Evolutionary conservation across 768 basidiomycete species (phyloP).

Genomic region (Russula emetica): DNA sequence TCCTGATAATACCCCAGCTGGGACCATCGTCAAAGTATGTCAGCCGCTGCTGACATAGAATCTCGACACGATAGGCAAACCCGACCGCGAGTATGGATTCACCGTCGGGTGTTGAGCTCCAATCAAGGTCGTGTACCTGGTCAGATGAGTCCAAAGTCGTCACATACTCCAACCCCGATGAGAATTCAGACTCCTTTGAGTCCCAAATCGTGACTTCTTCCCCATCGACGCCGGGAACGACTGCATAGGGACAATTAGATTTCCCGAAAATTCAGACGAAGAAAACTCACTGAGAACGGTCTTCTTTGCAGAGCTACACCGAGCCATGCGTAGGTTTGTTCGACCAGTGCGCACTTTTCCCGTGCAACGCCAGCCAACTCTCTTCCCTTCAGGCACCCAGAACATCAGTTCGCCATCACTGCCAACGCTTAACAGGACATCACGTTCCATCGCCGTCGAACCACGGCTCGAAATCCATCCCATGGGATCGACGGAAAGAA

Average conservation of each 20-base stretch:
- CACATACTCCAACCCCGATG: slow-evolving; percentile 79
- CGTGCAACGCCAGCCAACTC: slow-evolving; percentile 55
- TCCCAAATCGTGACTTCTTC: slow-evolving; percentile 95
- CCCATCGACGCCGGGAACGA: slow-evolving; percentile 54
- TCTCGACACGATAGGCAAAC: slow-evolving; percentile 68
- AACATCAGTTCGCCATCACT: slow-evolving; percentile 77
- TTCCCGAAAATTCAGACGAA: not conserved
- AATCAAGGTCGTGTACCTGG: slow-evolving; percentile 78
- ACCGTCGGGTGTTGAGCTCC: slow-evolving; percentile 86
- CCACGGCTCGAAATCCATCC: slow-evolving; percentile 52
- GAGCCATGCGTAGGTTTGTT: slow-evolving; percentile 59
- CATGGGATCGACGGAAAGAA: slow-evolving; percentile 85
- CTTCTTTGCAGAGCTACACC: slow-evolving; percentile 90
- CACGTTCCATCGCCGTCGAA: slow-evolving; percentile 43
- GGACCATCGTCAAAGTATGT: slow-evolving; percentile 83
- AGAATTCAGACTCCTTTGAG: slow-evolving; percentile 89
- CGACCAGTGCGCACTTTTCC: slow-evolving; percentile 72
- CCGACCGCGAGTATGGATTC: slow-evolving; percentile 92
- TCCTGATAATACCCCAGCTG: slow-evolving; percentile 71
- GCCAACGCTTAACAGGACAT: slow-evolving; percentile 76
- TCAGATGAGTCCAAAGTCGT: slow-evolving; percentile 49
- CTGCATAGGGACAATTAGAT: slow-evolving; percentile 37
- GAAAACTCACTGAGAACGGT: slow-evolving; percentile 69
- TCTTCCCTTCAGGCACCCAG: slow-evolving; percentile 54
- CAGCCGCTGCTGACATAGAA: slow-evolving; percentile 92